Evolutionary conservation across 495 filamentous ascomycete species (phyloP).

Genomic region (Umbilicaria muhlenbergii): DNA sequence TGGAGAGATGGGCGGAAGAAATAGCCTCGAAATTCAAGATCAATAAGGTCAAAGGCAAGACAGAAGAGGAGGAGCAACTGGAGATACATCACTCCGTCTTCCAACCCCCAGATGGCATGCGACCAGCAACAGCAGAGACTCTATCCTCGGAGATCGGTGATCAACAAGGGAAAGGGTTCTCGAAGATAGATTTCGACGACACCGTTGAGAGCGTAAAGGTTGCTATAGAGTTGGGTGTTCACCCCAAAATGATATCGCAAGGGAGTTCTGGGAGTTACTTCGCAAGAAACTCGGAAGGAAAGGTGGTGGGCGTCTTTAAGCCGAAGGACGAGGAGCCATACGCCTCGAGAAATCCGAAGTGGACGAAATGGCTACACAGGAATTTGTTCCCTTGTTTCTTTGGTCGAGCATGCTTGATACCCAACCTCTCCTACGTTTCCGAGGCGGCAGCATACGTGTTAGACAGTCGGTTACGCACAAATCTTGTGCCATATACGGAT

Average conservation of each 20-base stretch:
- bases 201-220: conserved; percentile 77
- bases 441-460: conserved; percentile 94
- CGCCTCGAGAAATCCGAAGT: conserved; percentile 80
- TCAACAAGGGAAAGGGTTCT: conserved; percentile 40
- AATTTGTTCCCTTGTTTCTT: conserved; percentile 97
- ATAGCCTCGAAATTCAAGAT: conserved; percentile 97
- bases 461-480: conserved; percentile 75
- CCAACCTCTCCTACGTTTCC: conserved; percentile 97
- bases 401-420: conserved; percentile 88
- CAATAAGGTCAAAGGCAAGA: conserved; percentile 56
- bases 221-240: conserved; percentile 82
- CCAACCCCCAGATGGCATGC: conserved; percentile 71
- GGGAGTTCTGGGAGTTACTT: conserved; percentile 97
- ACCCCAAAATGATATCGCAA: conserved; percentile 91
- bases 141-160: conserved; percentile 41
- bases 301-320: conserved; percentile 95
- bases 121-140: conserved; percentile 59
- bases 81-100: conserved; percentile 98
- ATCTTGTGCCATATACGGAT: conserved; percentile 91
- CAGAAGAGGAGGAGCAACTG: conserved; percentile 64
- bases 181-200: conserved; percentile 68
- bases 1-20: conserved; percentile 96
- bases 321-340: conserved; percentile 99
- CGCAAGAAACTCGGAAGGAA: conserved; percentile 77
- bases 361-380: conserved; percentile 91